Conservation (phyloP, 1,139 yeast genomes). For the Wickerhamomyces sp. region DNA sequence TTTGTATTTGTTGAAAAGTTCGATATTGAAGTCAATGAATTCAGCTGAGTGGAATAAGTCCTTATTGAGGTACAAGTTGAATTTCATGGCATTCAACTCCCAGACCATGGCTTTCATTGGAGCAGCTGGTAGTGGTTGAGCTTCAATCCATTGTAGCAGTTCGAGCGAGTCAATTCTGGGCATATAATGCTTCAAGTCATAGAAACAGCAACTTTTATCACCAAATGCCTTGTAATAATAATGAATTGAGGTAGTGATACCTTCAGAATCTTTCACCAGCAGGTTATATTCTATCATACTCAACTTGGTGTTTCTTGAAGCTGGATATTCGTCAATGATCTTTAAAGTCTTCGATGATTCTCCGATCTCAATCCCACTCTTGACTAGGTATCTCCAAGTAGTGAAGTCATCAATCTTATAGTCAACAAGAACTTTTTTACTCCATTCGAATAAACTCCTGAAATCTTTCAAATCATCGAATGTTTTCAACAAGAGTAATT, state of each 20-base stretch:
- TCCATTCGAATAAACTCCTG: constrained; percentile 34
- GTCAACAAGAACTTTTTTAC: constrained; percentile 34
- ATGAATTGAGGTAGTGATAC: constrained; percentile 27
- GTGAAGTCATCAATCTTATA: constrained; percentile 53
- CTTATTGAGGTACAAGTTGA: constrained; percentile 28
- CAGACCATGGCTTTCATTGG: constrained; percentile 31
- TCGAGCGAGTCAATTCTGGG: constrained; percentile 6
- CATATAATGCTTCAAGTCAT: constrained; percentile 45
- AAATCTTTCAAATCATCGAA: constrained; percentile 38
- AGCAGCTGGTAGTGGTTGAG: constrained; percentile 14
- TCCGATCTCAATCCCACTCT: constrained; percentile 36
- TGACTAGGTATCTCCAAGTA: constrained; percentile 51
- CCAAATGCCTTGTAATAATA: constrained; percentile 42
- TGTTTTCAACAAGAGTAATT: constrained; percentile 44
- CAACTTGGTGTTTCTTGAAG: constrained; percentile 51
- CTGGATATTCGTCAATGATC: constrained; percentile 20
- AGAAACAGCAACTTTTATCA: constrained; percentile 54
- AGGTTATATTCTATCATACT: constrained; percentile 46
- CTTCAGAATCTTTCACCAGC: constrained; percentile 12
- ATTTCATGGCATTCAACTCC: constrained; percentile 47
- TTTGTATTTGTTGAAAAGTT: constrained; percentile 31
- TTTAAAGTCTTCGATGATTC: constrained; percentile 17
- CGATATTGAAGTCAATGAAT: constrained; percentile 29
- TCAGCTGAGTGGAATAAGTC: constrained; percentile 15
- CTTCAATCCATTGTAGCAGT: constrained; percentile 15